Base-by-base conservation (phyloP, 1,284 basidiomycete species). In the Moesziomyces antarcticus region DNA sequence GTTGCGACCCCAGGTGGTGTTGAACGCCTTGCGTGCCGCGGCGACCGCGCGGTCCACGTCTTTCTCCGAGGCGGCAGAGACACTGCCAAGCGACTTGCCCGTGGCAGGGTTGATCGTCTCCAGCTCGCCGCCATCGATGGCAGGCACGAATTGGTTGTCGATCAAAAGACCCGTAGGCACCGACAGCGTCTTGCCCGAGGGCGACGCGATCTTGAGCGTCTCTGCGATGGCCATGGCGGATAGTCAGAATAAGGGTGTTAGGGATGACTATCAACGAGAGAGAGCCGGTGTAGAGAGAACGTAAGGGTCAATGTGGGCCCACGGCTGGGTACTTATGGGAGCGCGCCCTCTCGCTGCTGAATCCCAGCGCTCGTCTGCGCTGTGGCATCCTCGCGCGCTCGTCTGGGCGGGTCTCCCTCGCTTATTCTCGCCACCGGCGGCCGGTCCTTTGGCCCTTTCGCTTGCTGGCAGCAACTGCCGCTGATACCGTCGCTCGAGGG, bases 181-280 rank as follows among this genome's bases (percentile, higher is more conserved):
- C 10, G 57, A 37, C 16, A 67, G 48, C 35, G 56, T 58, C 69
- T 80, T 74, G 44, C 73, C 75, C n/a, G 60, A 67, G 33, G 78
- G 79, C 67, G 84, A 84, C 30, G 76, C 64, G 64, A 85, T 83
- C 33, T 59, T 56, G 48, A 84, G 68, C 2, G 50, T 71, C 22
- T 71, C 61, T 13, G 68, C 13, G 30, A 71, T 35, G 1, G 68
- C 41, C 68, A 71, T 71, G 51, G 24, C 27, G 37, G 35, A 25
- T 8, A 18, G 10, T 14, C 27, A 22, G 9, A 5, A 6, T 8
- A 22, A 7, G 13, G 13, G 21, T 5, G 25, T 3, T 21, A 30
- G n/a, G 21, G 37, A 30, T 30, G 30, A 8, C 30, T 30, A 8
- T 30, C 30, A 11, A 30, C 1, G 8, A 10, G 30, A 30, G 30